Percentiles rank a stretch among this genome's conserved stretches.
Evolutionary conservation across 257 asterid genomes (phyloP).

Genomic region (Solanum corneliomulleri): DNA sequence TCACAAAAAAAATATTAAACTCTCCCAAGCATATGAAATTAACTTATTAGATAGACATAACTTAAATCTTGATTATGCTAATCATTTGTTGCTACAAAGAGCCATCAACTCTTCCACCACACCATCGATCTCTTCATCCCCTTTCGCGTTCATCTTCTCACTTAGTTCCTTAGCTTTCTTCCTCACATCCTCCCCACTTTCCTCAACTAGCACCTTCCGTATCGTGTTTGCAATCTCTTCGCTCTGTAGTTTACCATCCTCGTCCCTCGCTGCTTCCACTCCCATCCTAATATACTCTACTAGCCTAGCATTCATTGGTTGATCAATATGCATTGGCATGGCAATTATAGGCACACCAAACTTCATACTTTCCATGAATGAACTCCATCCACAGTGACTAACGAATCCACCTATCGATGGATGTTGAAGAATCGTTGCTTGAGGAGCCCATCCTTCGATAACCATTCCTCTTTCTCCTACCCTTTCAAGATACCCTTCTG

Average conservation of each 20-base stretch:
- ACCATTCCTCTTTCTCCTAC: slow-evolving; percentile 11
- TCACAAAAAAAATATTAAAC: not conserved
- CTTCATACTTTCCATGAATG: slow-evolving; percentile 14
- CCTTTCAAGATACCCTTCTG: slow-evolving; percentile 17
- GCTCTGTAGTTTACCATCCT: slow-evolving; percentile 4
- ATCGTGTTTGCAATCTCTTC: slow-evolving; percentile 5
- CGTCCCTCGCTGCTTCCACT: slow-evolving; percentile 14
- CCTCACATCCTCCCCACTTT: slow-evolving; percentile 10
- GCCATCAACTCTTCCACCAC: slow-evolving; percentile 18
- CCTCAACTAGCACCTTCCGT: slow-evolving; percentile 9
- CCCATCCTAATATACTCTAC: slow-evolving; percentile 20
- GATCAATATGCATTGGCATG: slow-evolving; percentile 25
- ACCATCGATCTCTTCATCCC: slow-evolving; percentile 26
- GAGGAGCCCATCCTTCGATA: slow-evolving; percentile 27
- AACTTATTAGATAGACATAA: not conserved
- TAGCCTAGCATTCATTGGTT: slow-evolving; percentile 24
- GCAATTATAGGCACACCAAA: slow-evolving; percentile 24
- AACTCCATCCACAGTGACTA: slow-evolving; percentile 7
- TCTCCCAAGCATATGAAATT: not conserved
- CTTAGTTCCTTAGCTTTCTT: slow-evolving; percentile 10
- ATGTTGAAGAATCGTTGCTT: slow-evolving; percentile 14
- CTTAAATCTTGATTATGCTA: not conserved
- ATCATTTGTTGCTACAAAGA: slow-evolving; percentile 2
- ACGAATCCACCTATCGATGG: not conserved
- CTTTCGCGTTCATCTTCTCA: slow-evolving; percentile 14